Evolutionary conservation across 305 asterid species (phyloP), one percentile per base, ranked within the genome.

Genomic region (Stenogyne calaminthoides): DNA sequence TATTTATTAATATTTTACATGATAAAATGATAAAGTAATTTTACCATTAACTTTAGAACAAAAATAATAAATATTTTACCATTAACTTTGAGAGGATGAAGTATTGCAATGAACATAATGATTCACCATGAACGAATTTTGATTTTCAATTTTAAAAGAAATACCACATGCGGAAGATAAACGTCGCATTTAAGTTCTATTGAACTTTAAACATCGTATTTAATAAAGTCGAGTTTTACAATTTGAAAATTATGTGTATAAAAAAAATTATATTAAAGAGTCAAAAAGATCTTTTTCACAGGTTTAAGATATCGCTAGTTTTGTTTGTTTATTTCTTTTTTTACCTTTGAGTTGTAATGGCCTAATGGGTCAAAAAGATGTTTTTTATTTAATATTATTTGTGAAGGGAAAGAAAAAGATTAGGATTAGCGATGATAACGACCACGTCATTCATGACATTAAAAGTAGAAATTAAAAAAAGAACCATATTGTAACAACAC

Each of bases 401-500:
- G 4, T 2, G 51, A 16, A 3, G 57, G 20, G 40, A 59, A 67
- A 58, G 55, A 9, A 55, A 54, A 49, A 55, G 9, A 54, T 54
- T 54, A 20, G 60, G n/a, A 19, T 3, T 58, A n/a, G 55, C 10
- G 18, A 63, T 29, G 64, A 27, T 29, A 54, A 70, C 9, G 60
- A 20, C 34, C 68, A 75, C 65, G 49, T 70, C 58, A 46, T 25
- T 19, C 62, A 3, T 32, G 25, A 40, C 37, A 57, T 51, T 34
- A 15, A 69, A 54, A 44, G 47, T 22, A 37, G 16, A 68, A 52
- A 6, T 61, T 32, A 1, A 47, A 19, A 62, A 63, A 40, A 19
- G 44, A 40, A 51, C 6, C 51, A 69, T 16, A 64, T 4, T 8
- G 18, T 18, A 40, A 64, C 49, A 77, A 58, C 54, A 59, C 40